Evolutionary conservation across 1,284 basidiomycete species (phyloP).

Genomic region (Cryptococcus maquisensis): DNA sequence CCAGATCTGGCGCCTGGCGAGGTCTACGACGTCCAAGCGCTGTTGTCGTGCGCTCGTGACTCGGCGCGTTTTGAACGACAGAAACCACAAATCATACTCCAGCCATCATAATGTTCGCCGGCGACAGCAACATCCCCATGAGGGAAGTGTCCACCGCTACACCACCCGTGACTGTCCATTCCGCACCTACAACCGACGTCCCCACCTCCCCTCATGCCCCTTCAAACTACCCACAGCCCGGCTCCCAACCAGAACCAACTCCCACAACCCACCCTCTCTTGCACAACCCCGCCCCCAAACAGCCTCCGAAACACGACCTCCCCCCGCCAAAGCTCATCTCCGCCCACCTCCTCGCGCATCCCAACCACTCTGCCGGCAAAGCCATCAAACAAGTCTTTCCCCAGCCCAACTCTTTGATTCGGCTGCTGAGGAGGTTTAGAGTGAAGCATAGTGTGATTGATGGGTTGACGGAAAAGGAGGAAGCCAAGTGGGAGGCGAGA

Average conservation of each 20-base stretch:
- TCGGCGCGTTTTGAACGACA: too few relatives aligned
- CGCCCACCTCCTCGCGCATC: slow-evolving; percentile 35
- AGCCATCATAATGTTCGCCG: too few relatives aligned
- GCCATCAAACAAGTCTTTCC: slow-evolving; percentile 41
- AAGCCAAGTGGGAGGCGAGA: slow-evolving; percentile 27
- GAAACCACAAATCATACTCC: too few relatives aligned
- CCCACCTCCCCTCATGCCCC: not conserved
- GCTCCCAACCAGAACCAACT: not conserved
- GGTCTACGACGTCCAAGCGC: too few relatives aligned
- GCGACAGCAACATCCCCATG: too few relatives aligned
- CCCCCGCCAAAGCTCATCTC: slow-evolving; percentile 25
- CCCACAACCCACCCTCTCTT: not conserved
- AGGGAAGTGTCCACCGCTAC: too few relatives aligned
- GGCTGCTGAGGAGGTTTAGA: slow-evolving; percentile 36
- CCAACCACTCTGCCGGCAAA: slow-evolving; percentile 28
- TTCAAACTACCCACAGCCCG: not conserved
- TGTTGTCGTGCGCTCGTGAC: too few relatives aligned
- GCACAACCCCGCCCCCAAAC: not conserved
- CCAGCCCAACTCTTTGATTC: slow-evolving; percentile 34
- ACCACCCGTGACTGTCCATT: too few relatives aligned
- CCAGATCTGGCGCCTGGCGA: too few relatives aligned
- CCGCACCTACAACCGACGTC: too few relatives aligned
- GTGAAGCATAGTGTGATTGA: slow-evolving; percentile 47
- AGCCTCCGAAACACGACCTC: not conserved
- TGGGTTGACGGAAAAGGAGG: slow-evolving; percentile 38